phyloP scores from a whole-genome alignment of 2,329 filamentous ascomycete species.

The Fusarium sp. region DNA sequence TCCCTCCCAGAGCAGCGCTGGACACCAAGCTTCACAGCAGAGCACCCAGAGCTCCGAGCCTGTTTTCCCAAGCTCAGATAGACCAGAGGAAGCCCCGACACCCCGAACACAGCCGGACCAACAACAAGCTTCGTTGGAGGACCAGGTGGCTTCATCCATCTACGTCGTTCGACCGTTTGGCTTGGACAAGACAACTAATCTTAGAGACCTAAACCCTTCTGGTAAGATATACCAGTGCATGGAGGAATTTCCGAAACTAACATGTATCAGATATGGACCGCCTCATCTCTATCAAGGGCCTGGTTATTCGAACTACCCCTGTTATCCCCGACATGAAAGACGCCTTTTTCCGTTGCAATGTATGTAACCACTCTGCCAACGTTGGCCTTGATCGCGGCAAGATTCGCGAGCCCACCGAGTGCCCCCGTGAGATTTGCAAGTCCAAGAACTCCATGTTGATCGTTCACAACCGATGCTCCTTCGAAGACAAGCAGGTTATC shows the following conservation, averaged over 20 bases:
- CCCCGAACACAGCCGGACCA: constrained; percentile 60
- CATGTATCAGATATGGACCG: constrained; percentile 87
- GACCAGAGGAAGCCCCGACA: constrained; percentile 64
- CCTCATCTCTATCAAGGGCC: constrained; percentile 92
- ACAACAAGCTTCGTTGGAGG: constrained; percentile 75
- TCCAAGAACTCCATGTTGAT: constrained; percentile 98
- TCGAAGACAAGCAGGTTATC: constrained; percentile 98
- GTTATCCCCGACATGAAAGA: constrained; percentile 99
- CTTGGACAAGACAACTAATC: constrained; percentile 87
- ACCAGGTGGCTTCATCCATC: constrained; percentile 82
- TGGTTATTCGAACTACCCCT: constrained; percentile 95
- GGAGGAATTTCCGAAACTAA: constrained; percentile 19
- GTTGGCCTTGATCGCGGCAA: constrained; percentile 95
- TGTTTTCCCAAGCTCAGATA: constrained; percentile 84
- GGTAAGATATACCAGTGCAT: constrained; percentile 61
- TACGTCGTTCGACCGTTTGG: constrained; percentile 94
- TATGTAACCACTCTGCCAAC: constrained; percentile 91
- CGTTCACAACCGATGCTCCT: constrained; percentile 93
- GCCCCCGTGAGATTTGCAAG: constrained; percentile 84
- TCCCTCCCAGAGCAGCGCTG: constrained; percentile 71
- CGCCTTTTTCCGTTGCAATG: constrained; percentile 95
- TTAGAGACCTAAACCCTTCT: constrained; percentile 93
- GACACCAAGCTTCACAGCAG: constrained; percentile 61
- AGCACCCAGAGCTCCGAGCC: constrained; percentile 79
- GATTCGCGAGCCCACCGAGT: constrained; percentile 93